Percentiles rank a stretch among this genome's conserved stretches.
These are phyloP conservation scores for Termitomyces titanicus DNA, from an alignment of 768 basidiomycete species.

Conservation along the genomic window DNA sequence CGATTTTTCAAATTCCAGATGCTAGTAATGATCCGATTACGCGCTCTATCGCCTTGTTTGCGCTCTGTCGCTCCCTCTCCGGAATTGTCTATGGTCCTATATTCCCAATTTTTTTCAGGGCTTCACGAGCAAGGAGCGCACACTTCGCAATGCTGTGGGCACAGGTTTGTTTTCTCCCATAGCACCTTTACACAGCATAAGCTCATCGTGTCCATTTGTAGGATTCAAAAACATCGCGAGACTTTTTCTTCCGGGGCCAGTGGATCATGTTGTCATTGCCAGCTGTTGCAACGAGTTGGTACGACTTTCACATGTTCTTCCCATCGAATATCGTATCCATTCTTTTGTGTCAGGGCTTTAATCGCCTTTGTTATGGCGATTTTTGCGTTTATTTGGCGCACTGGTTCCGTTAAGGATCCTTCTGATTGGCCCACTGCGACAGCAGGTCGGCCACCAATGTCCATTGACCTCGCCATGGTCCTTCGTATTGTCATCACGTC, in stretches of 20 bases:
- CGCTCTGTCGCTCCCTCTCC: conserved; percentile 11
- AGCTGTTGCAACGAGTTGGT: conserved; percentile 11
- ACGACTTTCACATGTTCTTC: neutral
- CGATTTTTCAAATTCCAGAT: conserved; percentile 13
- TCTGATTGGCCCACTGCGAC: conserved; percentile 5
- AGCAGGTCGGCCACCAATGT: conserved; percentile 6
- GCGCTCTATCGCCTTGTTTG: conserved; percentile 12
- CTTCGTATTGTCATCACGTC: conserved; percentile 10
- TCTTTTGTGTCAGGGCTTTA: neutral
- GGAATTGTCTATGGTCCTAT: conserved; percentile 13
- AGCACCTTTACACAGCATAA: neutral
- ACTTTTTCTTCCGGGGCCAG: conserved; percentile 1
- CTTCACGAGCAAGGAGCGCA: neutral
- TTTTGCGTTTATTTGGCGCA: conserved; percentile 13
- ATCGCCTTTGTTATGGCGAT: conserved; percentile 10
- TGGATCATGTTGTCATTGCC: conserved; percentile 16
- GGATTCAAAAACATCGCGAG: neutral
- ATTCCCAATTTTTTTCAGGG: conserved; percentile 14
- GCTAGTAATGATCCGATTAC: conserved; percentile 14
- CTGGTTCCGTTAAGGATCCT: conserved; percentile 6
- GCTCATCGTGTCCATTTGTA: neutral
- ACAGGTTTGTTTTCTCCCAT: neutral
- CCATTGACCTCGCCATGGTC: conserved; percentile 5
- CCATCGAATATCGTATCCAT: neutral
- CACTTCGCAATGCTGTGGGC: conserved; percentile 14